phyloP scores from a whole-genome alignment of 2,329 filamentous ascomycete genomes.

The Phyllosticta capitalensis region DNA sequence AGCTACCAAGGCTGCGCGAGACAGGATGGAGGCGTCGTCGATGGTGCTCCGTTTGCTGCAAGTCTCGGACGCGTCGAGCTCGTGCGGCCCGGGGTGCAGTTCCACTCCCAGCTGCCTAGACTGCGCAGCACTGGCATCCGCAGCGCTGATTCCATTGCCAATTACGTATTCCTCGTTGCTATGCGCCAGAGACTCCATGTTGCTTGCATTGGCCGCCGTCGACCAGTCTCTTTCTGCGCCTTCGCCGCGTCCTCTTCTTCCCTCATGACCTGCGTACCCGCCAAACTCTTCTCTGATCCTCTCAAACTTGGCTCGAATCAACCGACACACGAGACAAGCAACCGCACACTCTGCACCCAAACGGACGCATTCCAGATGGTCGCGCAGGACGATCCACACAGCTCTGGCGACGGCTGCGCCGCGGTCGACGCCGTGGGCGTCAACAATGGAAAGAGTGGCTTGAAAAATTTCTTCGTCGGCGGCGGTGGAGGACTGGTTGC shows the following conservation, averaged over 20 bases:
- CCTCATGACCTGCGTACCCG: background rate
- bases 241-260: too few relatives aligned
- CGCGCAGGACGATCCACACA: background rate
- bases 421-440: background rate
- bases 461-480: background rate
- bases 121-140: background rate
- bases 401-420: background rate
- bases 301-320: background rate
- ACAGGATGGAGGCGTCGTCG: background rate
- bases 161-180: background rate
- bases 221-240: background rate
- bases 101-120: background rate
- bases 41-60: background rate
- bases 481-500: background rate
- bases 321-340: background rate
- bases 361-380: background rate
- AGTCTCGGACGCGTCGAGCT: background rate
- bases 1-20: background rate
- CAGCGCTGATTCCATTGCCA: too few relatives aligned
- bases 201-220: background rate
- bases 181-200: background rate
- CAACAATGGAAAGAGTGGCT: background rate
- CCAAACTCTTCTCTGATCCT: background rate
- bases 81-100: background rate
- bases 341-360: background rate